A percentile compares a stretch with the other conserved stretches of the same genome.
phyloP scores from a whole-genome alignment of 495 filamentous ascomycete species.

The Viridothelium virens region DNA sequence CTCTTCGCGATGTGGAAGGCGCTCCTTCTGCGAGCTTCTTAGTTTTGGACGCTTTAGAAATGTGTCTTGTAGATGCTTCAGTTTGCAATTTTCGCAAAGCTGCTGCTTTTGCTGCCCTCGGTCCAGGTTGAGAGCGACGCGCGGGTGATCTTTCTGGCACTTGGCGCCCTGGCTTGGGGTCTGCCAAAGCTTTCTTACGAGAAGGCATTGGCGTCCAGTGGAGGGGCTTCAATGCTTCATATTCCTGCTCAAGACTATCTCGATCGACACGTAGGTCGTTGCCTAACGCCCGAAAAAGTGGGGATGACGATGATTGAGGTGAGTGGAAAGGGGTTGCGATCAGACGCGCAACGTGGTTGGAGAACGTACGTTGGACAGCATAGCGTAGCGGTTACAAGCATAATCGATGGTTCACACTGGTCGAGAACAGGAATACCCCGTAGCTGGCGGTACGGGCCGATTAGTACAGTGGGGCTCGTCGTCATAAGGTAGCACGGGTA shows the following conservation, averaged over 20 bases:
- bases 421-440: no score
- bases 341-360: no score
- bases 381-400: no score
- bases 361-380: no score
- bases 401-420: no score
- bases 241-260: neutral
- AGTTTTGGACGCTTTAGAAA: neutral
- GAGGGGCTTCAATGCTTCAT: neutral
- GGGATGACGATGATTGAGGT: no score
- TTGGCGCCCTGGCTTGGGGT: neutral
- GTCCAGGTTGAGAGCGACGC: neutral
- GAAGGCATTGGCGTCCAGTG: neutral
- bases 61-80: neutral
- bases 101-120: neutral
- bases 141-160: neutral
- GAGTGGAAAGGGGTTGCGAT: no score
- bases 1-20: neutral
- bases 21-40: neutral
- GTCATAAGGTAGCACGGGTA: no score
- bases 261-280: neutral
- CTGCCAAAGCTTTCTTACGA: neutral
- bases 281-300: neutral
- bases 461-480: no score
- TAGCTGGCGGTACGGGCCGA: no score
- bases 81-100: neutral